Evolutionary conservation across 768 basidiomycete species (phyloP).

Genomic region (Tricholoma hemisulphureum): DNA sequence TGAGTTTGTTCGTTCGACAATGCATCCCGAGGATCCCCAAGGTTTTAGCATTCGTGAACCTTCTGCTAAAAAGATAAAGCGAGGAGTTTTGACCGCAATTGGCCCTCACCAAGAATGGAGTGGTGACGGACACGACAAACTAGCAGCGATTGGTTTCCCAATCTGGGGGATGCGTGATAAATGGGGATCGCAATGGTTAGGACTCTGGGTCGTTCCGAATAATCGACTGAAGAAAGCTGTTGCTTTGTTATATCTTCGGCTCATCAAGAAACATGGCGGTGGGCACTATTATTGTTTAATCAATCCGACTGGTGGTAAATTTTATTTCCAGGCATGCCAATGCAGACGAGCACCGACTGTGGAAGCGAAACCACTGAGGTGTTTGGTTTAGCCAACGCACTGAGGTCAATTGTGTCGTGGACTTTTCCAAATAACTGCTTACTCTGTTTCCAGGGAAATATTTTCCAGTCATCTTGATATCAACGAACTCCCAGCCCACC

Average conservation of each 20-base stretch:
- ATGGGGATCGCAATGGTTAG: not conserved
- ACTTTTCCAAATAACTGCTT: too few relatives aligned
- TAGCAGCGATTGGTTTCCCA: not conserved
- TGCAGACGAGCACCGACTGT: constrained; percentile 33
- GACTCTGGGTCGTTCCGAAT: not conserved
- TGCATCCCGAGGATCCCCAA: constrained; percentile 19
- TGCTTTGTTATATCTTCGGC: not conserved
- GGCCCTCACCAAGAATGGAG: constrained; percentile 21
- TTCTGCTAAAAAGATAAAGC: constrained; percentile 22
- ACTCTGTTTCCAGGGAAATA: too few relatives aligned
- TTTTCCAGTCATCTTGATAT: constrained; percentile 19
- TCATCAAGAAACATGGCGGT: not conserved
- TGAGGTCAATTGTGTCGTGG: constrained; percentile 25
- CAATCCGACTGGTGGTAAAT: too few relatives aligned
- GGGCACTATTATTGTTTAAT: not conserved
- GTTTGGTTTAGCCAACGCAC: constrained; percentile 26
- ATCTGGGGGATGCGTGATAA: not conserved
- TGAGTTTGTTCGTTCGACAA: too few relatives aligned
- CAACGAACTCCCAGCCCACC: not conserved
- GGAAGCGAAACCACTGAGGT: constrained; percentile 26
- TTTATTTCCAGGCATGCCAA: constrained; percentile 27
- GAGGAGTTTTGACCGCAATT: constrained; percentile 14
- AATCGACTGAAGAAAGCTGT: not conserved
- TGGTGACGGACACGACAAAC: not conserved
- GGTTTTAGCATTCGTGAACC: constrained; percentile 27